Percentiles rank a stretch among this genome's conserved stretches.
Evolutionary conservation across 495 filamentous ascomycete species (phyloP).

Genomic region (Talaromyces adpressus): DNA sequence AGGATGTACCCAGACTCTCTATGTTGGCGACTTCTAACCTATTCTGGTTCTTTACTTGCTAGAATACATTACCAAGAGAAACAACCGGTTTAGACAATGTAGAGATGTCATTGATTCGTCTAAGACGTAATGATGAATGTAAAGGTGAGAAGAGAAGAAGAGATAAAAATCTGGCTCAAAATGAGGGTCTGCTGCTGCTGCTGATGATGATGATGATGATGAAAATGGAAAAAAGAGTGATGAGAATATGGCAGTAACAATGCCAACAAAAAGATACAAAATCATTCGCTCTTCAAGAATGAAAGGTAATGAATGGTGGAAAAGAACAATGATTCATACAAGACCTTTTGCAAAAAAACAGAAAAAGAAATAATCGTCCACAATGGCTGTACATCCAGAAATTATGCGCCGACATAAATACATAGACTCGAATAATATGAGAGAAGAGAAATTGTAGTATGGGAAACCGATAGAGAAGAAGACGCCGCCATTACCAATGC

Average conservation of each 20-base stretch:
- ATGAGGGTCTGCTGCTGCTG: not conserved
- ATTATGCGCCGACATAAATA: slow-evolving; percentile 7
- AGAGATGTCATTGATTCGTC: slow-evolving; percentile 8
- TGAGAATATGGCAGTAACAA: not conserved
- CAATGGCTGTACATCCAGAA: slow-evolving; percentile 2
- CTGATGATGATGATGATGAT: too few species aligned
- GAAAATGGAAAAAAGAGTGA: not conserved
- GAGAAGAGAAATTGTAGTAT: not conserved
- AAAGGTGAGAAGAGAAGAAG: not conserved
- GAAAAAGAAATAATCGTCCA: slow-evolving; percentile 1
- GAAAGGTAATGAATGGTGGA: not conserved
- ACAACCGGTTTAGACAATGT: not conserved
- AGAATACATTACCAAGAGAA: too few species aligned
- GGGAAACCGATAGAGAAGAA: not conserved
- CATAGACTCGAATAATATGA: slow-evolving; percentile 6
- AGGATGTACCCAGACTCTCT: not conserved
- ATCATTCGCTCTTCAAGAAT: not conserved
- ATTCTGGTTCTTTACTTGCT: too few species aligned
- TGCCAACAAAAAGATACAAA: not conserved
- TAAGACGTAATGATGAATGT: not conserved
- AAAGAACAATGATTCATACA: not conserved
- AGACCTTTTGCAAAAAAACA: not conserved
- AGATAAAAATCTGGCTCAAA: not conserved
- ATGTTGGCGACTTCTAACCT: too few species aligned
- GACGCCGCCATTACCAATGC: slow-evolving; percentile 8